Percentiles rank a stretch among this genome's conserved stretches.
Conservation (phyloP, 129 eudicot genomes). For the Escallonia rubra region DNA sequence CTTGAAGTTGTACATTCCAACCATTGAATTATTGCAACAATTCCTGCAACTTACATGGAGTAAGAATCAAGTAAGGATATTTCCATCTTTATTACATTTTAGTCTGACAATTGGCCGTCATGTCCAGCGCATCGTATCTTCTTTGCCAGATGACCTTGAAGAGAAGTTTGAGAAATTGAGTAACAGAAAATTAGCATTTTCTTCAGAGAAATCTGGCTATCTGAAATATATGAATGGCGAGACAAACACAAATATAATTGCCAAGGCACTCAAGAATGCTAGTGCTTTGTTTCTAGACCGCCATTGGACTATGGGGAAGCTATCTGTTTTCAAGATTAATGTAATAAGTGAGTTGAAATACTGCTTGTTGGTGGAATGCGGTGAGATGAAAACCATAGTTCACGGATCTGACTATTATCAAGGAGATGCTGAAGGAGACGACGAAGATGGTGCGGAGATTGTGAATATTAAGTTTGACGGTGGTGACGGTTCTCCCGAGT, state of each 20-base stretch:
- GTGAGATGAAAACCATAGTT: conserved; percentile 29
- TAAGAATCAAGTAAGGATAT: neutral
- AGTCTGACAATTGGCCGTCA: conserved; percentile 26
- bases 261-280: conserved; percentile 21
- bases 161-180: conserved; percentile 19
- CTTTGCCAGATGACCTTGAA: conserved; percentile 22
- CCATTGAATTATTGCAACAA: conserved; percentile 12
- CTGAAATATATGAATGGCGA: conserved; percentile 35
- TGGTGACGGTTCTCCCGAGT: no score
- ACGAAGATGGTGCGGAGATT: no score
- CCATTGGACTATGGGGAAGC: conserved; percentile 23
- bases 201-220: neutral
- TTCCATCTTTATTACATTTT: conserved; percentile 21
- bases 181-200: neutral
- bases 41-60: conserved; percentile 20
- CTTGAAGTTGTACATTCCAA: conserved; percentile 30
- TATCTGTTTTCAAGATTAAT: conserved; percentile 16
- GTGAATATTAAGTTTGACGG: no score
- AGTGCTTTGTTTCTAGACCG: conserved; percentile 31
- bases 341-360: conserved; percentile 14
- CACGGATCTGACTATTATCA: conserved; percentile 14
- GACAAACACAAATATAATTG: conserved; percentile 3
- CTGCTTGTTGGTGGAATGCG: conserved; percentile 42
- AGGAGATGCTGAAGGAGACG: no score
- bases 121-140: conserved; percentile 20